phyloP scores from a whole-genome alignment of 176 grass and related monocot genomes.

The Oryza rufipogon region DNA sequence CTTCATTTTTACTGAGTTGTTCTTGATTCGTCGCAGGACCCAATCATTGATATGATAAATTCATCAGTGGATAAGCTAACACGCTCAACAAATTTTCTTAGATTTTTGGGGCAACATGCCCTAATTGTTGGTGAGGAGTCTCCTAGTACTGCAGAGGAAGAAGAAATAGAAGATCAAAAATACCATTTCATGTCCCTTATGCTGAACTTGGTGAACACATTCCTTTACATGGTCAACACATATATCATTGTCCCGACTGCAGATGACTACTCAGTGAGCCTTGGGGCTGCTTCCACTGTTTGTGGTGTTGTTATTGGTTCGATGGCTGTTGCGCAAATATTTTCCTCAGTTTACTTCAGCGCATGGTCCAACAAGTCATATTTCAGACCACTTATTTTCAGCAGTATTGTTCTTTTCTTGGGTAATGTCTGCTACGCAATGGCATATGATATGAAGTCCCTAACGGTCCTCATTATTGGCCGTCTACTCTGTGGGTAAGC shows the following conservation, averaged over 20 bases:
- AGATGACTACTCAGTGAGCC: slow-evolving; percentile 88
- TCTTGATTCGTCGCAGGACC: slow-evolving; percentile 61
- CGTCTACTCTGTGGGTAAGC: slow-evolving; percentile 85
- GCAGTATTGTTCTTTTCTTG: slow-evolving; percentile 83
- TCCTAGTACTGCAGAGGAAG: slow-evolving; percentile 74
- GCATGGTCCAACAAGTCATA: slow-evolving; percentile 93
- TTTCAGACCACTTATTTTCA: slow-evolving; percentile 88
- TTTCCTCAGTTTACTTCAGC: slow-evolving; percentile 91
- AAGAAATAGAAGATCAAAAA: slow-evolving; percentile 76
- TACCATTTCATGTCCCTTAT: slow-evolving; percentile 87
- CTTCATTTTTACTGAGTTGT: slow-evolving; percentile 34
- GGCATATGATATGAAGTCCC: slow-evolving; percentile 81
- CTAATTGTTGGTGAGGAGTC: slow-evolving; percentile 75
- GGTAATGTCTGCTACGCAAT: slow-evolving; percentile 81
- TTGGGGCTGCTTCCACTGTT: slow-evolving; percentile 87
- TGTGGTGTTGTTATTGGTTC: slow-evolving; percentile 94
- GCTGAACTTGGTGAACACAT: slow-evolving; percentile 88
- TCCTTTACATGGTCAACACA: slow-evolving; percentile 97
- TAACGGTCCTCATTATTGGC: slow-evolving; percentile 69
- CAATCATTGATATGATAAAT: slow-evolving; percentile 85
- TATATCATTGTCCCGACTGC: slow-evolving; percentile 94
- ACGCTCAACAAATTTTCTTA: slow-evolving; percentile 82
- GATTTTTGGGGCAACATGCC: slow-evolving; percentile 90
- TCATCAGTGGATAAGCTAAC: slow-evolving; percentile 68
- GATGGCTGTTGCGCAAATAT: slow-evolving; percentile 91